phyloP scores from a whole-genome alignment of 1,139 yeast genomes.

The Taiozyma sp. region DNA sequence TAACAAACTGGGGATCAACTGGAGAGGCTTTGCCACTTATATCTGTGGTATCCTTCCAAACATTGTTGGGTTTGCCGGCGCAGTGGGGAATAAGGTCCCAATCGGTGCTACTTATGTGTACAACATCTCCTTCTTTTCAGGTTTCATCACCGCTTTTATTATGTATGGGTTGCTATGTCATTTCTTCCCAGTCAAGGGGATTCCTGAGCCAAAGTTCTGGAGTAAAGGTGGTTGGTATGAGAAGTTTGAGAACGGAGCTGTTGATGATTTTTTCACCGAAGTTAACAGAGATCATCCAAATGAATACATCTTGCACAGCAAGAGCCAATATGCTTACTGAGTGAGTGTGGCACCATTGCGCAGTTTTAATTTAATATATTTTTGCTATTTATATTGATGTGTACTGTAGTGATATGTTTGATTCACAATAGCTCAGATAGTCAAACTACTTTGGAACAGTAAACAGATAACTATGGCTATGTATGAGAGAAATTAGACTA shows the following conservation, averaged over 20 bases:
- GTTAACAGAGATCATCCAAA: slow-evolving; percentile 20
- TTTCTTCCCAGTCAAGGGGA: slow-evolving; percentile 56
- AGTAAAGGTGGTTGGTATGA: slow-evolving; percentile 59
- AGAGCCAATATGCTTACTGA: not conserved
- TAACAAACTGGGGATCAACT: slow-evolving; percentile 61
- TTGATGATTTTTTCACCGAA: slow-evolving; percentile 52
- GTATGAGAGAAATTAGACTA: not conserved
- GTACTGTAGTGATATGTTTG: not conserved
- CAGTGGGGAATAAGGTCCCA: slow-evolving; percentile 65
- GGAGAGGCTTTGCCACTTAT: slow-evolving; percentile 76
- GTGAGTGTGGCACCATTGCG: not conserved
- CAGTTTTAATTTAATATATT: not conserved
- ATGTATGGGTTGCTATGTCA: slow-evolving; percentile 46
- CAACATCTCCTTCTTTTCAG: slow-evolving; percentile 68
- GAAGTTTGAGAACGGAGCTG: slow-evolving; percentile 49
- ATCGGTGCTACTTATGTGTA: slow-evolving; percentile 72
- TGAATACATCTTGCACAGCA: slow-evolving; percentile 8
- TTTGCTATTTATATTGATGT: not conserved
- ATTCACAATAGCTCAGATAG: not conserved
- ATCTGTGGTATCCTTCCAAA: slow-evolving; percentile 74
- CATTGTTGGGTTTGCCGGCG: slow-evolving; percentile 86
- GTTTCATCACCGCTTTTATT: slow-evolving; percentile 53
- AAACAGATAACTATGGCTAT: not conserved
- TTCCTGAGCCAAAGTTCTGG: slow-evolving; percentile 44
- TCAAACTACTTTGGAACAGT: not conserved